Percentiles rank a stretch among this genome's conserved stretches.
Conservation (phyloP, 2,329 filamentous ascomycete species). For the Fonsecaea pugnacius region DNA sequence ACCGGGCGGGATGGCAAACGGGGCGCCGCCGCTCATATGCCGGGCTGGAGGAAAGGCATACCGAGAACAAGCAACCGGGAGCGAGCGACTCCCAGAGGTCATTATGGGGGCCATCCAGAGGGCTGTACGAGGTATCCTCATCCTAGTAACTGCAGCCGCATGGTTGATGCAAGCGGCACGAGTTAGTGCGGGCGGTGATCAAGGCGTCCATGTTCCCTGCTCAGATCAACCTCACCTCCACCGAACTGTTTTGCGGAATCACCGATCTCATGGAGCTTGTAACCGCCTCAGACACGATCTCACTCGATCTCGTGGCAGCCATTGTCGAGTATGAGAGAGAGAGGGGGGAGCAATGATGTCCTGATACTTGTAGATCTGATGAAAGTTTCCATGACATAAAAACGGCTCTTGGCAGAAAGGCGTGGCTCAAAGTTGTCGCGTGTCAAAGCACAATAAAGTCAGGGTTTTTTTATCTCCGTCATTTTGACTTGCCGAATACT, state of each 20-base stretch:
- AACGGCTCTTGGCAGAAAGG: not conserved
- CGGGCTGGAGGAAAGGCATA: not conserved
- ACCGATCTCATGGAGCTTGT: not conserved
- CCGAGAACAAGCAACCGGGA: conserved; percentile 3
- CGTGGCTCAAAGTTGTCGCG: not conserved
- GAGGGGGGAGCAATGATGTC: not conserved
- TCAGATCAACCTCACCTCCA: conserved; percentile 7
- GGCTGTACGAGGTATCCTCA: not conserved
- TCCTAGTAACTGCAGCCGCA: not conserved
- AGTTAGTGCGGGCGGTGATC: not conserved
- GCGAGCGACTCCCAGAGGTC: not conserved
- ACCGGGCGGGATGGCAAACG: not conserved
- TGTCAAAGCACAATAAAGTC: not conserved
- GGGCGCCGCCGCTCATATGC: conserved; percentile 8
- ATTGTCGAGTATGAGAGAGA: not conserved
- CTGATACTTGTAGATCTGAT: not conserved
- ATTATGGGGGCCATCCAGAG: not conserved
- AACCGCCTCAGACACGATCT: not conserved
- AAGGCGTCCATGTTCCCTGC: not conserved
- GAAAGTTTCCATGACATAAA: not conserved
- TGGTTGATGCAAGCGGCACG: not conserved
- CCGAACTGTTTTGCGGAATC: not conserved
- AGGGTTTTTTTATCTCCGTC: not conserved
- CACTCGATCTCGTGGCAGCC: not conserved
- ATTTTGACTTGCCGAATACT: not conserved